Evolutionary conservation across 2,329 filamentous ascomycete species (phyloP).

Genomic region (Penicillium fuscoglaucum): DNA sequence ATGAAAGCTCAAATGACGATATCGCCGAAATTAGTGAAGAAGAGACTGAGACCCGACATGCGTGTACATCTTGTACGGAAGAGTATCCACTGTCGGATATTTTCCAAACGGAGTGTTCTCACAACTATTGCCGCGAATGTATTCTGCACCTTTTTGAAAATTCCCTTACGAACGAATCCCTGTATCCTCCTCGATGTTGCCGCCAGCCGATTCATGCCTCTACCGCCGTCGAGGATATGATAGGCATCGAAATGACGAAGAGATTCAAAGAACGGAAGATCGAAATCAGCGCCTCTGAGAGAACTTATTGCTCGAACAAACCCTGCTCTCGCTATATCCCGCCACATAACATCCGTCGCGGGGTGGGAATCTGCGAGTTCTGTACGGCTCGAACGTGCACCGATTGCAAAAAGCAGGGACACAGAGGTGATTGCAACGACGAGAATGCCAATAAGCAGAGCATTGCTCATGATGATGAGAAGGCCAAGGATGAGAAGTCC

Average conservation of each 20-base stretch:
- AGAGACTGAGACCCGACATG: not conserved
- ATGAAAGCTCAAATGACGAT: not conserved
- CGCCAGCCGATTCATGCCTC: not conserved
- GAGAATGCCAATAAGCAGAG: not conserved
- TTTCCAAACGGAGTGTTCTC: not conserved
- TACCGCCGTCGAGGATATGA: not conserved
- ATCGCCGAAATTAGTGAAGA: not conserved
- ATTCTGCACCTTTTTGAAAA: not conserved
- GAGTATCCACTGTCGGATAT: not conserved
- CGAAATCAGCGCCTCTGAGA: not conserved
- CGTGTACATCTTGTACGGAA: not conserved
- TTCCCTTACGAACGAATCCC: not conserved
- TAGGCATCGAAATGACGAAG: not conserved
- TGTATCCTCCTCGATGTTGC: slow-evolving; percentile 2
- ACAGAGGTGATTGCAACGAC: not conserved
- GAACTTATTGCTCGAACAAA: not conserved
- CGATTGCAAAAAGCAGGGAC: not conserved
- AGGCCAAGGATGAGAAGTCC: not conserved
- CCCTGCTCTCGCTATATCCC: slow-evolving; percentile 1
- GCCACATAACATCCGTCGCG: not conserved
- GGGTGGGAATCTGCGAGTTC: not conserved
- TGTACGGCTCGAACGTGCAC: slow-evolving; percentile 2
- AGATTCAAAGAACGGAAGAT: not conserved
- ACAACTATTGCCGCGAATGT: not conserved
- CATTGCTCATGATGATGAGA: not conserved